Conservation (phyloP, 176 grass and related monocot species). For the Zoysia pacifica region DNA sequence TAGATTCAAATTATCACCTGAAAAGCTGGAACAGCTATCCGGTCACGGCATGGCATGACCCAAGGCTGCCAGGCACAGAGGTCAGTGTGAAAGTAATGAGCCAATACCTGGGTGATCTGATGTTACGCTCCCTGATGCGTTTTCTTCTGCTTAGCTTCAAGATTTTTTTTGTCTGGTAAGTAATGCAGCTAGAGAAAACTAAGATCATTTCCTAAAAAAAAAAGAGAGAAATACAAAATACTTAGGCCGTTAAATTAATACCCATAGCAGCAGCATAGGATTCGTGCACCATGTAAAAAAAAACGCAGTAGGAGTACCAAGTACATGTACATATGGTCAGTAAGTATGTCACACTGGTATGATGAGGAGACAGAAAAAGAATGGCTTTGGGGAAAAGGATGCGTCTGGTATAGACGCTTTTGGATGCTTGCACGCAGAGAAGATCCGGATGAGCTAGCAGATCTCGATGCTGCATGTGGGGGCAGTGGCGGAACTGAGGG, state of each 20-base stretch:
- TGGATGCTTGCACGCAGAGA: slow-evolving; percentile 40
- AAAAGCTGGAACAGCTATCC: slow-evolving; percentile 23
- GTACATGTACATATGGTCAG: too few species aligned
- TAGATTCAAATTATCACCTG: slow-evolving; percentile 26
- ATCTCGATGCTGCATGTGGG: slow-evolving; percentile 44
- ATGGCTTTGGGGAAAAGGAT: background rate
- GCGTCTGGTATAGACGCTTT: slow-evolving; percentile 33
- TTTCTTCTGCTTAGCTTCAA: background rate
- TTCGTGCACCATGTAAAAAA: background rate
- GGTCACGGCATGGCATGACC: slow-evolving; percentile 22
- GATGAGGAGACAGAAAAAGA: background rate
- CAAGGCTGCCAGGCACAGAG: slow-evolving; percentile 16
- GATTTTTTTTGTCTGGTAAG: too few species aligned
- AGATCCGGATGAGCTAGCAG: slow-evolving; percentile 48
- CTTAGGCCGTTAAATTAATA: background rate
- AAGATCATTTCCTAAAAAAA: too few species aligned
- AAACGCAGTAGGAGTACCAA: background rate
- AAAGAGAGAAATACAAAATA: background rate
- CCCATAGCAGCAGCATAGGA: slow-evolving; percentile 18
- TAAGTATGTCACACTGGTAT: background rate
- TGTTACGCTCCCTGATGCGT: too few species aligned
- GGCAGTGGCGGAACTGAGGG: background rate
- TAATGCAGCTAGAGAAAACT: too few species aligned
- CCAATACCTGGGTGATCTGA: background rate
- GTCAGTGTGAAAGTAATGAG: slow-evolving; percentile 15